Evolutionary conservation across 2,329 filamentous ascomycete genomes (phyloP).

Genomic region (Diaporthe velutina): DNA sequence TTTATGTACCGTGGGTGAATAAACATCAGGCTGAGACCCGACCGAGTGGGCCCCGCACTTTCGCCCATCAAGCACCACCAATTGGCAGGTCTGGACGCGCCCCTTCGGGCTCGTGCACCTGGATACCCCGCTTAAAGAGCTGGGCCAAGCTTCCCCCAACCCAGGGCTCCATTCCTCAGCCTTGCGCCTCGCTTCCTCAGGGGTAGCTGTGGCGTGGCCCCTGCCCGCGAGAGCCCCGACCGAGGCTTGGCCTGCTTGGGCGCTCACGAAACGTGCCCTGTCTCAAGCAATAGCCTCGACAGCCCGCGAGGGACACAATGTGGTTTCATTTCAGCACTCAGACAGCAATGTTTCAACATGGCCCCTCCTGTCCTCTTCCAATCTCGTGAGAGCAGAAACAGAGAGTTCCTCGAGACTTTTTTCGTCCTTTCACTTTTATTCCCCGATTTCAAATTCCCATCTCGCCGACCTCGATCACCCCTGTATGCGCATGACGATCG

Average conservation of each 20-base stretch:
- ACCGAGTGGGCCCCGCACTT: conserved; percentile 6
- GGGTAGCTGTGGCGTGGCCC: conserved; percentile 16
- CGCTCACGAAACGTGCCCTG: conserved; percentile 47
- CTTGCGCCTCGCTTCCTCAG: conserved; percentile 29
- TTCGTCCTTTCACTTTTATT: conserved; percentile 12
- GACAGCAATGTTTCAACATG: conserved; percentile 32
- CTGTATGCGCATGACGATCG: conserved; percentile 20
- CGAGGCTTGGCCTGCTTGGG: conserved; percentile 30
- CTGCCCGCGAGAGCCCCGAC: conserved; percentile 4
- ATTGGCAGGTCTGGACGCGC: background rate
- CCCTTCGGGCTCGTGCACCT: background rate
- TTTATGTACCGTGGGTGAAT: background rate
- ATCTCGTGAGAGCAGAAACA: background rate
- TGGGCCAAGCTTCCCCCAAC: conserved; percentile 23
- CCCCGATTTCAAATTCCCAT: conserved; percentile 4
- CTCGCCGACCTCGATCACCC: conserved; percentile 37
- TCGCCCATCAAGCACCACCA: background rate
- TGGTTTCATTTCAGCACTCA: conserved; percentile 14
- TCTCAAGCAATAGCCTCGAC: conserved; percentile 43
- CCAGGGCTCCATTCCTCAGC: conserved; percentile 28
- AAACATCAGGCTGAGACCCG: conserved; percentile 17
- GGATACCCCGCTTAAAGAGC: background rate
- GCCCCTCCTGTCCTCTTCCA: conserved; percentile 31
- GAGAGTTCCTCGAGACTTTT: background rate
- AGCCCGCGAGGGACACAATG: conserved; percentile 3